Conservation (phyloP, 257 asterid species). For the Fraxinus anomala region DNA sequence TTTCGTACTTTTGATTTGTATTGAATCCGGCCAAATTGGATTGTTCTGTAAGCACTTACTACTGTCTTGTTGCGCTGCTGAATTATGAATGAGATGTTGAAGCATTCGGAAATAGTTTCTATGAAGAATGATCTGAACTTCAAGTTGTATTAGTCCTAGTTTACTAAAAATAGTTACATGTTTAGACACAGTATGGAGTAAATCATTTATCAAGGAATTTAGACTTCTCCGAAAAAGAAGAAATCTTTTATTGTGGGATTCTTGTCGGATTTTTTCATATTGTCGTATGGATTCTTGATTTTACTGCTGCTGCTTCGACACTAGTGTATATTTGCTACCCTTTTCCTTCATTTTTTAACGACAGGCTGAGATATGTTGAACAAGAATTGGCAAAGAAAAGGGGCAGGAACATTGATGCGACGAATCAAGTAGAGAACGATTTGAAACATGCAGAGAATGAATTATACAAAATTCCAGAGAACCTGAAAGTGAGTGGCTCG, state of each 20-base stretch:
- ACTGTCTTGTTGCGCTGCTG: neutral
- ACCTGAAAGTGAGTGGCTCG: constrained; percentile 68
- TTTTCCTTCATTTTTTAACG: constrained; percentile 20
- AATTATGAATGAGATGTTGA: neutral
- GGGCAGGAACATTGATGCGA: constrained; percentile 64
- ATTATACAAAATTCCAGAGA: constrained; percentile 86
- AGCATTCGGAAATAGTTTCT: neutral
- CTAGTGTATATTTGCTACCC: constrained; percentile 3
- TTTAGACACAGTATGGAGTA: neutral
- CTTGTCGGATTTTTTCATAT: neutral
- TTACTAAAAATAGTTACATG: too few species aligned
- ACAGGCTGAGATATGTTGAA: constrained; percentile 86
- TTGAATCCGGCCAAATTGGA: neutral
- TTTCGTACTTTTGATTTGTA: neutral
- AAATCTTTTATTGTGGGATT: neutral
- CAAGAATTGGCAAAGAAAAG: constrained; percentile 90
- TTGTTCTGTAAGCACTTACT: neutral
- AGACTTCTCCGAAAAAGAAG: constrained; percentile 5
- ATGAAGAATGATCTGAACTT: neutral
- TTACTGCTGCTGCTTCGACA: neutral
- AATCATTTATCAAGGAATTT: neutral
- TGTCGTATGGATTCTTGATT: neutral
- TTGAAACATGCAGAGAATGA: constrained; percentile 85
- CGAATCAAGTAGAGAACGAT: constrained; percentile 63
- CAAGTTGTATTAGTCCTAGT: neutral